Evolutionary conservation across 2,329 filamentous ascomycete genomes (phyloP).

Genomic region (Claviceps quebecensis): DNA sequence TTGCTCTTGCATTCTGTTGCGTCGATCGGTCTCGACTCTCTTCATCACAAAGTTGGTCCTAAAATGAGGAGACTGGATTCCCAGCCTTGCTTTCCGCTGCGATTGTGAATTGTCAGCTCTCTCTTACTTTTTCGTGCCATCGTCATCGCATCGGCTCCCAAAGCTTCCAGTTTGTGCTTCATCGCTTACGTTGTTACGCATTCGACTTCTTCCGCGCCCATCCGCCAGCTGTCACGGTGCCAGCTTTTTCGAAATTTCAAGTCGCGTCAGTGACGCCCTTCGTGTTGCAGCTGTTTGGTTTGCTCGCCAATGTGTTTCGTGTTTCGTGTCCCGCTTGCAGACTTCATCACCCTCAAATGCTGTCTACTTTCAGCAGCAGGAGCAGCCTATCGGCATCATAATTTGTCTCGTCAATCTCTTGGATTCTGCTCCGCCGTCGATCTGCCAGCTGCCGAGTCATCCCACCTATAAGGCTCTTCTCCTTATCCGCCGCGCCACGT

Average conservation of each 20-base stretch:
- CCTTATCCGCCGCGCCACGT: not conserved
- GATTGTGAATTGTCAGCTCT: not conserved
- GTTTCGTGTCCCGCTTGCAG: not conserved
- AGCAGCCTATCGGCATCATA: constrained; percentile 1
- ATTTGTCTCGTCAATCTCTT: not conserved
- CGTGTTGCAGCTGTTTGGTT: not conserved
- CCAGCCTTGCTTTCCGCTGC: too few relatives aligned
- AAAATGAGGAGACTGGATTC: too few relatives aligned
- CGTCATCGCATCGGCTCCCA: not conserved
- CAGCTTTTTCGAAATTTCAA: not conserved
- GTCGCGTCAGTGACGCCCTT: not conserved
- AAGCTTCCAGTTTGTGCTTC: not conserved
- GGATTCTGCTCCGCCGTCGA: not conserved
- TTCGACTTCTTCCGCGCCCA: not conserved
- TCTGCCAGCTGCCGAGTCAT: not conserved
- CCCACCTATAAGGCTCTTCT: not conserved
- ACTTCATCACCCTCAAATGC: not conserved
- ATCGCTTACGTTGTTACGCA: not conserved
- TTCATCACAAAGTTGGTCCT: too few relatives aligned
- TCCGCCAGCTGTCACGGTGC: not conserved
- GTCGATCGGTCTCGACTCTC: too few relatives aligned
- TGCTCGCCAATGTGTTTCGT: not conserved
- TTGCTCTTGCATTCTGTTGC: too few relatives aligned
- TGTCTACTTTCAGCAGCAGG: constrained; percentile 1
- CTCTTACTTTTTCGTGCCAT: not conserved